Conservation (phyloP, 148 eudicot species). For the Linanthus parryae region DNA sequence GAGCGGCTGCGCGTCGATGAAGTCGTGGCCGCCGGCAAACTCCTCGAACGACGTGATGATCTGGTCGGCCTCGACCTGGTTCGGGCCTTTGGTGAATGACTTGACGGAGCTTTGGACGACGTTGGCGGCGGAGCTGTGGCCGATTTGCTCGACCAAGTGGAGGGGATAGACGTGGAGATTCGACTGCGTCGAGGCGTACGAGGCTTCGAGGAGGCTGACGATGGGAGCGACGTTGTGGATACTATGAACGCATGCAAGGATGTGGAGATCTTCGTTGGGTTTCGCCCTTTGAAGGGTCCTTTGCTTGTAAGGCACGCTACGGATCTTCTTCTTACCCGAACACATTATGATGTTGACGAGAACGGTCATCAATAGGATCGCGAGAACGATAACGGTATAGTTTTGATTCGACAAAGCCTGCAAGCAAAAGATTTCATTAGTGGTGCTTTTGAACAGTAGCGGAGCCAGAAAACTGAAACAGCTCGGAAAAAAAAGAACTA, state of each 20-base stretch:
- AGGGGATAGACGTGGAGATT: constrained; percentile 11
- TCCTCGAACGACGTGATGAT: constrained; percentile 1
- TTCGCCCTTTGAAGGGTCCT: constrained; percentile 13
- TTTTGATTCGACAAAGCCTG: too few species aligned
- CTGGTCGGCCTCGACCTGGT: neutral
- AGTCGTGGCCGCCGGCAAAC: constrained; percentile 1
- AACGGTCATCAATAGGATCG: constrained; percentile 20
- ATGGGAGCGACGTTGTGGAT: constrained; percentile 5
- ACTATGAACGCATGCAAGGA: constrained; percentile 10
- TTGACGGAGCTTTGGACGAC: constrained; percentile 5
- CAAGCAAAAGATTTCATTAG: too few species aligned
- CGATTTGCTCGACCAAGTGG: constrained; percentile 16
- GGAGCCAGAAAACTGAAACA: too few species aligned
- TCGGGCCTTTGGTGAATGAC: neutral
- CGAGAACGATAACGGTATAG: constrained; percentile 9
- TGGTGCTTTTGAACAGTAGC: too few species aligned
- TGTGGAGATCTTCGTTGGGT: constrained; percentile 8
- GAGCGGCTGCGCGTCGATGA: constrained; percentile 7
- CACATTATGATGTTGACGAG: too few species aligned
- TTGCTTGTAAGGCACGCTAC: constrained; percentile 8
- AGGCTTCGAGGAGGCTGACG: constrained; percentile 15
- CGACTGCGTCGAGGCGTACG: constrained; percentile 1
- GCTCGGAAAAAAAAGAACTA: too few species aligned
- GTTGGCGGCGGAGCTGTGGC: constrained; percentile 12
- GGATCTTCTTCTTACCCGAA: too few species aligned